Base-by-base conservation (phyloP, 2,329 filamentous ascomycete genomes). In the Exophiala sideris region DNA sequence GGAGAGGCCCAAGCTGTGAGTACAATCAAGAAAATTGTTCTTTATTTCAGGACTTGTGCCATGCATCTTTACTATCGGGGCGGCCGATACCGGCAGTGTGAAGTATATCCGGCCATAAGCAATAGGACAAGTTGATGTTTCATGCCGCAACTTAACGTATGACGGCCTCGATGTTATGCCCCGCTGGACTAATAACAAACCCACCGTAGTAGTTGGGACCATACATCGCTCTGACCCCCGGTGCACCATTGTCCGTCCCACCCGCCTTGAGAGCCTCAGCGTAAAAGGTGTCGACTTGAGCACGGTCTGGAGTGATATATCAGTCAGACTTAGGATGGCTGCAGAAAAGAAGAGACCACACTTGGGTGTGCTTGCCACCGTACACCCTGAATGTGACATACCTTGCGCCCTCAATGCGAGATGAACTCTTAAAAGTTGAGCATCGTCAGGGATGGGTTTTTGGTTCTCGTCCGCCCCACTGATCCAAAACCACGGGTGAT, bases 161-260 rank as follows among this genome's bases (percentile, higher is more conserved):
- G 9, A 78, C 69, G 48, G 71, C 71, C 66, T 81, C 79, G 41
- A 80, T 72, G 58, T 81, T 81, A 60, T 81, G 81, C 0, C 79
- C 78, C 3, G 70, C 65, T 1, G 77, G 76, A 60, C 81, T 78
- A 38, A 72, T 63, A 5, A 80, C 69, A 66, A 77, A 82, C 0
- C 78, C 76, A 1, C 64, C 78, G 48, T 80, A 82, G 63, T 81
- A 81, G 5, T 68, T 68, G 11, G 71, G 62, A 41, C 70, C 69
- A 61, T 79, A 80, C 11, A 76, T 64, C 3, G 70, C 54, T 39
- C 77, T 66, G 10, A 70, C 32, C 0, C 79, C 79, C 0, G 79
- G 79, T 12, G 70, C 64, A 3, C 79, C 79, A 59, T 81, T 80
- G 60, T 75, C 73, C 32, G 68, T 72, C 2, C 24, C 24, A 3